Conservation (phyloP, 1,284 basidiomycete species). For the Ustilago curta region DNA sequence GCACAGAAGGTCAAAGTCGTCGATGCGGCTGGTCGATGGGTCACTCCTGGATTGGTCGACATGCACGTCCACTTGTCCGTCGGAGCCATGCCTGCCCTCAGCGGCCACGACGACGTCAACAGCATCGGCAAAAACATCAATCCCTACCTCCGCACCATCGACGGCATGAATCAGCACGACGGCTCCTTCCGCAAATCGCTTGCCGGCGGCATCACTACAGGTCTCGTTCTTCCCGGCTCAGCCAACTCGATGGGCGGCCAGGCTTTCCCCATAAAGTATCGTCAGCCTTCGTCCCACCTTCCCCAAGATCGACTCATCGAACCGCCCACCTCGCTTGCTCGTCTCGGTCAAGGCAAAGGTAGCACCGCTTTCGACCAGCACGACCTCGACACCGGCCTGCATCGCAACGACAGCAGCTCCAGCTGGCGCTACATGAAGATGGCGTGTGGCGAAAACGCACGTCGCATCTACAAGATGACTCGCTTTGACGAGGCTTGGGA, state of each 20-base stretch:
- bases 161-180: slow-evolving; percentile 77
- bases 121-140: slow-evolving; percentile 72
- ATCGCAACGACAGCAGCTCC: slow-evolving; percentile 50
- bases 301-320: slow-evolving; percentile 58
- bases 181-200: slow-evolving; percentile 74
- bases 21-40: slow-evolving; percentile 57
- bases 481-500: slow-evolving; percentile 75
- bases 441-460: slow-evolving; percentile 73
- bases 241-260: slow-evolving; percentile 78
- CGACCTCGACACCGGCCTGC: slow-evolving; percentile 44
- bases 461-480: slow-evolving; percentile 71
- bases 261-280: slow-evolving; percentile 77
- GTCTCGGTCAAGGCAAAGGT: slow-evolving; percentile 45
- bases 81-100: slow-evolving; percentile 32
- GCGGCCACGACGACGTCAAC: slow-evolving; percentile 74
- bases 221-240: slow-evolving; percentile 76
- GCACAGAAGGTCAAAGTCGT: slow-evolving; percentile 18
- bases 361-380: not conserved
- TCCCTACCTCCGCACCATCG: slow-evolving; percentile 77
- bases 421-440: slow-evolving; percentile 64
- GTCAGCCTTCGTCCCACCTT: slow-evolving; percentile 41
- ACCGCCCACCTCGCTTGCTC: slow-evolving; percentile 53
- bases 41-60: slow-evolving; percentile 75
- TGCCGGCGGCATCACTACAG: slow-evolving; percentile 78
- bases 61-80: slow-evolving; percentile 82